A percentile compares a stretch with the other conserved stretches of the same genome.
These are phyloP conservation scores for Didymella glomerata DNA, from an alignment of 2,329 filamentous ascomycete genomes.

Conservation along the genomic window DNA sequence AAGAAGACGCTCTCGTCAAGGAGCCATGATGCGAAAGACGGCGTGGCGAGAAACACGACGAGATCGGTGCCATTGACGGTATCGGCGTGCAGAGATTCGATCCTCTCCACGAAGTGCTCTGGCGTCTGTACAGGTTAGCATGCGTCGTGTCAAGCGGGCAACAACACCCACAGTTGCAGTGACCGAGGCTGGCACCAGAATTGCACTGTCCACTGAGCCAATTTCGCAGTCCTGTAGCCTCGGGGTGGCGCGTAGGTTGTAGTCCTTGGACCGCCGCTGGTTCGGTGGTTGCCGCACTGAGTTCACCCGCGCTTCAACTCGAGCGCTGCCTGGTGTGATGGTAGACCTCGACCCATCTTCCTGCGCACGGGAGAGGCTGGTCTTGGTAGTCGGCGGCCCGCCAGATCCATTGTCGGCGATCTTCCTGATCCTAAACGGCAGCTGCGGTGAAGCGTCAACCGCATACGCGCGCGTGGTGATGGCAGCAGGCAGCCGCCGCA, in stretches of 20 bases:
- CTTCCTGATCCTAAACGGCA: not conserved
- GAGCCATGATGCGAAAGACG: slow-evolving; percentile 45
- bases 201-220: slow-evolving; percentile 29
- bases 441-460: not conserved
- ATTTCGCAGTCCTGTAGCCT: not conserved
- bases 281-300: too few species aligned
- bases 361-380: too few species aligned
- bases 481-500: not conserved
- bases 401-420: not conserved
- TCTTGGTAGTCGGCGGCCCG: not conserved
- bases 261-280: not conserved
- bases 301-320: not conserved
- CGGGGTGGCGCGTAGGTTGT: not conserved
- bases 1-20: slow-evolving; percentile 39
- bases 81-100: slow-evolving; percentile 26
- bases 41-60: slow-evolving; percentile 45
- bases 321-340: not conserved
- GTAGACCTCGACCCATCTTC: not conserved
- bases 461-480: not conserved
- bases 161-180: slow-evolving; percentile 30
- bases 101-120: slow-evolving; percentile 34
- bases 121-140: slow-evolving; percentile 31
- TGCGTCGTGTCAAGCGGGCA: not conserved
- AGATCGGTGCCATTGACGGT: slow-evolving; percentile 20
- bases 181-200: slow-evolving; percentile 41